Base-by-base conservation (phyloP, 2,329 filamentous ascomycete species). In the Trichophyton simii region DNA sequence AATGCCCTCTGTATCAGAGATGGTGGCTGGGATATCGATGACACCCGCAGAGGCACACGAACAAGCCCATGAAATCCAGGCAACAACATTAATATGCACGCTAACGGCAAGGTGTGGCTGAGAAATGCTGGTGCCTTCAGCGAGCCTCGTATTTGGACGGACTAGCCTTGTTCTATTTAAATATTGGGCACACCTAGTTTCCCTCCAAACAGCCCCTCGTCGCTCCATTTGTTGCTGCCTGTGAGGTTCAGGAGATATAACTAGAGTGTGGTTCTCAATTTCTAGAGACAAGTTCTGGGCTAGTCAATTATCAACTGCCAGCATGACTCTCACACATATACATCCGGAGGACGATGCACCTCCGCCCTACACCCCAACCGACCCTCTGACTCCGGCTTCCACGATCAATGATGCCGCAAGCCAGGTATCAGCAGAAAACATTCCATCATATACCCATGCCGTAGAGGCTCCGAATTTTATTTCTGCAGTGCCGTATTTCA, bases 311-410 rank as follows among this genome's bases (percentile, higher is more conserved):
- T n/a, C 50, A 15, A n/a, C 22, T 31, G 15, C 50, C n/a, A 54
- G 13, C 22, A 54, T 54, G 50, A 31, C 60, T 20, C 69, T 54
- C 11, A 54, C 50, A 28, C 22, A 31, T n/a, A 25, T 25, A 6
- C 50, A 54, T 28, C 11, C 28, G 11, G 22, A 13, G 59, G 72
- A 76, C 36, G 74, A 75, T 60, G 72, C 70, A 63, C 74, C 74
- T 63, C 73, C 75, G 60, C 74, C 75, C 31, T 76, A 76, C 65
- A 73, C 74, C 63, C 68, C 73, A 44, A 68, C 74, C 59, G 75
- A 76, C 62, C 74, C 75, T 44, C 67, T 75, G 15, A 63, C 62
- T 3, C 58, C 62, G 34, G 22, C 62, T n/a, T 61, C 62, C n/a
- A 52, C 44, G 15, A 55, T 41, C 34, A 15, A 20, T 28, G 25